A percentile compares a stretch with the other conserved stretches of the same genome.
These are phyloP conservation scores for Trichoderma cornu-damae DNA, from an alignment of 2,329 filamentous ascomycete genomes.

Conservation along the genomic window DNA sequence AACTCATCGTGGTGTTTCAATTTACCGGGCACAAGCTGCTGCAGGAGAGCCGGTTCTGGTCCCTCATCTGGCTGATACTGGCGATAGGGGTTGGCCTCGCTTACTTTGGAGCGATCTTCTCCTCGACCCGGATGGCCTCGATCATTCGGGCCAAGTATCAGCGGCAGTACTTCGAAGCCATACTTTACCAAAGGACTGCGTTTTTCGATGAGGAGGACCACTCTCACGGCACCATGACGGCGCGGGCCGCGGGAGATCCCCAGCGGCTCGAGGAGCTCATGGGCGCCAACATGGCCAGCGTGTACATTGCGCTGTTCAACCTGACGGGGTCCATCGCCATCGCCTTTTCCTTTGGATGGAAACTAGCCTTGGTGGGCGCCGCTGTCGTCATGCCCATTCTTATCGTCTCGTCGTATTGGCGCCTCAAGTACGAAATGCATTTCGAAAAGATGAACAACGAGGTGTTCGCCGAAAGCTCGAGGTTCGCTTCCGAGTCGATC, in stretches of 20 bases:
- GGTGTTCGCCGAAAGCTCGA: conserved; percentile 66
- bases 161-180: conserved; percentile 55
- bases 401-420: conserved; percentile 45
- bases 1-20: conserved; percentile 49
- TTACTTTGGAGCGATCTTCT: conserved; percentile 43
- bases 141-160: conserved; percentile 51
- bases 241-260: conserved; percentile 51
- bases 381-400: conserved; percentile 55
- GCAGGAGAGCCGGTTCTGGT: conserved; percentile 53
- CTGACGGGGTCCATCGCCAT: conserved; percentile 61
- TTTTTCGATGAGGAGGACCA: conserved; percentile 59
- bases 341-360: conserved; percentile 70
- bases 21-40: conserved; percentile 31
- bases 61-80: conserved; percentile 59
- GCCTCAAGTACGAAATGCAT: conserved; percentile 55
- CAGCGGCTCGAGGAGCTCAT: conserved; percentile 58
- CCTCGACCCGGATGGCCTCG: conserved; percentile 43
- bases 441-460: conserved; percentile 64
- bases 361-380: conserved; percentile 62
- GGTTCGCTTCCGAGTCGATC: conserved; percentile 70
- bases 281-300: conserved; percentile 58
- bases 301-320: conserved; percentile 59
- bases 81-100: conserved; percentile 48
- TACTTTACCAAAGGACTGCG: conserved; percentile 54
- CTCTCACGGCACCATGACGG: conserved; percentile 55